Evolutionary conservation across 495 filamentous ascomycete genomes (phyloP).

Genomic region (Hypoxylon perforatum): DNA sequence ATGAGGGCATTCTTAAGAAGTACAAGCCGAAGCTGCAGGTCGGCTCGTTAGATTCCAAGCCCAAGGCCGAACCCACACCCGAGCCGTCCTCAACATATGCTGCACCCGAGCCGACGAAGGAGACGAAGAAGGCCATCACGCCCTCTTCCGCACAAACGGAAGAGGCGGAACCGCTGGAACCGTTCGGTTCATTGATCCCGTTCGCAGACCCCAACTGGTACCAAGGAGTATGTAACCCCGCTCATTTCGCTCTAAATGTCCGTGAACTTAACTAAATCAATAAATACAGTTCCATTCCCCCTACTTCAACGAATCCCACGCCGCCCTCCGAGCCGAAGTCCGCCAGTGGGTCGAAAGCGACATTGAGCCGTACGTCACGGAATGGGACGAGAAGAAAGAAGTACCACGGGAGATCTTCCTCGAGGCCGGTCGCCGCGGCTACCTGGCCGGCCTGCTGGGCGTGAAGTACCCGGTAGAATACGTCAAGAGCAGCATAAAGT

Average conservation of each 20-base stretch:
- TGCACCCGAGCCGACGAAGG: constrained; percentile 61
- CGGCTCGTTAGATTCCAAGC: constrained; percentile 90
- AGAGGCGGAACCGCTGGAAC: constrained; percentile 78
- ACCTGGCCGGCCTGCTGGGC: constrained; percentile 89
- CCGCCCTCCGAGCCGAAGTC: constrained; percentile 86
- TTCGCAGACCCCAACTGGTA: constrained; percentile 96
- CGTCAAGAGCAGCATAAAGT: constrained; percentile 74
- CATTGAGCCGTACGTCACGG: constrained; percentile 90
- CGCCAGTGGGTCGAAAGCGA: constrained; percentile 90
- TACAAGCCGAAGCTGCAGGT: constrained; percentile 88
- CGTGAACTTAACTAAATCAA: constrained; percentile 8
- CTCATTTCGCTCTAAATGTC: not conserved
- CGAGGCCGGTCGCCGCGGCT: constrained; percentile 92
- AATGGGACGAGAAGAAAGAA: constrained; percentile 95
- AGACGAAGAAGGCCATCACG: constrained; percentile 61
- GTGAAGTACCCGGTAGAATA: constrained; percentile 80
- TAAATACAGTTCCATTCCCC: constrained; percentile 90
- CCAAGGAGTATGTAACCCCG: constrained; percentile 73
- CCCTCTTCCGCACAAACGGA: constrained; percentile 58
- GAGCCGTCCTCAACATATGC: constrained; percentile 64
- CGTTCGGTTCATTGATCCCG: constrained; percentile 86
- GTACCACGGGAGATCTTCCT: constrained; percentile 92
- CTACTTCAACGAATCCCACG: constrained; percentile 94
- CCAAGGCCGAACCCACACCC: constrained; percentile 58
- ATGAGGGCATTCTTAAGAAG: constrained; percentile 91